These are phyloP conservation scores for Ogataea sp. DNA, from an alignment of 805 yeast genomes.

Conservation along the genomic window DNA sequence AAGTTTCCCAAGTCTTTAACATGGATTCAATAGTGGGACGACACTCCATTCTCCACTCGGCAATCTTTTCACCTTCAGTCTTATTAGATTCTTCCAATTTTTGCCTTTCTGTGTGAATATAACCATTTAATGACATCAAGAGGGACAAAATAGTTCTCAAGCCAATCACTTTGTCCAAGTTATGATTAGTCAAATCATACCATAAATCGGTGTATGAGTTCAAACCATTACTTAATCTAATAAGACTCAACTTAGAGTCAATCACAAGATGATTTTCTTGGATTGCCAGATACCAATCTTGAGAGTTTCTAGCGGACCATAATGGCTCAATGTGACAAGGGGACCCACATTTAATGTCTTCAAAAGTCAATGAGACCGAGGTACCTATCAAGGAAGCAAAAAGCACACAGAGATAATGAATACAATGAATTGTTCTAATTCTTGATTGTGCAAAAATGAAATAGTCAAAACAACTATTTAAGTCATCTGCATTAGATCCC, in stretches of 20 bases:
- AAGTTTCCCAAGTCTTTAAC: conserved; percentile 60
- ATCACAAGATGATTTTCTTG: conserved; percentile 28
- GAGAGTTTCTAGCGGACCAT: conserved; percentile 45
- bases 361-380: conserved; percentile 29
- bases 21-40: conserved; percentile 52
- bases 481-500: conserved; percentile 6
- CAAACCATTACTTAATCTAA: conserved; percentile 49
- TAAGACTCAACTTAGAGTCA: conserved; percentile 47
- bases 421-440: conserved; percentile 43
- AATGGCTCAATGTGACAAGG: conserved; percentile 53
- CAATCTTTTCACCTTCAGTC: conserved; percentile 35
- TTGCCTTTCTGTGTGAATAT: conserved; percentile 44
- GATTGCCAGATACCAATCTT: conserved; percentile 43
- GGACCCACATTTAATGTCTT: conserved; percentile 53
- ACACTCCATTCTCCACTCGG: conserved; percentile 58
- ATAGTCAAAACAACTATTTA: conserved; percentile 39
- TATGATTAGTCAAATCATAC: conserved; percentile 36
- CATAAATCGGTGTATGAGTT: conserved; percentile 44
- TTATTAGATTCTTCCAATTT: conserved; percentile 23
- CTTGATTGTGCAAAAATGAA: conserved; percentile 48
- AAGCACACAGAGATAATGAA: conserved; percentile 41
- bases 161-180: conserved; percentile 31
- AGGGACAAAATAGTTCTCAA: conserved; percentile 45
- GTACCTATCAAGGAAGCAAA: conserved; percentile 38
- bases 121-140: conserved; percentile 60